phyloP scores from a whole-genome alignment of 768 basidiomycete genomes.

The Leccinum truebloodii region DNA sequence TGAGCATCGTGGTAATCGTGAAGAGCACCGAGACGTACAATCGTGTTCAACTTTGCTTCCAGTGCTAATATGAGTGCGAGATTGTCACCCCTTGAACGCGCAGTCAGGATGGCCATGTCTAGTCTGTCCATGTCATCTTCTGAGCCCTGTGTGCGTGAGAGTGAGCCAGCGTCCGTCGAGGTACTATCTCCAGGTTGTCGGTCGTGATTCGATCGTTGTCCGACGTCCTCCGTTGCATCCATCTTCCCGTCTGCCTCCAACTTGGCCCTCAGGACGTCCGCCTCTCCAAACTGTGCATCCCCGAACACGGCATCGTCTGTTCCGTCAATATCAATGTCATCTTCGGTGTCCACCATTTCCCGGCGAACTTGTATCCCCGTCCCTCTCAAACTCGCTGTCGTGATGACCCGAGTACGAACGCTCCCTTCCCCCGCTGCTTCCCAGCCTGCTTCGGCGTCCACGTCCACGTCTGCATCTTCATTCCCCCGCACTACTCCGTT shows the following conservation, averaged over 20 bases:
- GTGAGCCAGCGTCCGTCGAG: not conserved
- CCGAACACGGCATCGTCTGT: constrained; percentile 71
- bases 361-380: constrained; percentile 70
- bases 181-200: constrained; percentile 38
- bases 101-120: constrained; percentile 50
- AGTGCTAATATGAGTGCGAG: constrained; percentile 53
- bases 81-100: constrained; percentile 50
- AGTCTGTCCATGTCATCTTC: constrained; percentile 44
- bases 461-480: constrained; percentile 34
- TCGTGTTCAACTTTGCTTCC: constrained; percentile 58
- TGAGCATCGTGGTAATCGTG: constrained; percentile 31
- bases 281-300: constrained; percentile 73
- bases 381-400: constrained; percentile 44
- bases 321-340: constrained; percentile 79
- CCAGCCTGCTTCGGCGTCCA: constrained; percentile 36
- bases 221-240: constrained; percentile 3
- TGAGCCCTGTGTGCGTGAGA: not conserved
- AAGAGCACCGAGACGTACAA: constrained; percentile 45
- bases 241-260: constrained; percentile 37
- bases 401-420: constrained; percentile 41
- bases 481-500: constrained; percentile 34
- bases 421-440: constrained; percentile 42
- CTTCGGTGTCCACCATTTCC: constrained; percentile 66
- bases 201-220: constrained; percentile 21
- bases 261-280: constrained; percentile 52